Evolutionary conservation across 306 rosid species (phyloP), one percentile per base, ranked within the genome.

Genomic region (Ormosia semicastrata): DNA sequence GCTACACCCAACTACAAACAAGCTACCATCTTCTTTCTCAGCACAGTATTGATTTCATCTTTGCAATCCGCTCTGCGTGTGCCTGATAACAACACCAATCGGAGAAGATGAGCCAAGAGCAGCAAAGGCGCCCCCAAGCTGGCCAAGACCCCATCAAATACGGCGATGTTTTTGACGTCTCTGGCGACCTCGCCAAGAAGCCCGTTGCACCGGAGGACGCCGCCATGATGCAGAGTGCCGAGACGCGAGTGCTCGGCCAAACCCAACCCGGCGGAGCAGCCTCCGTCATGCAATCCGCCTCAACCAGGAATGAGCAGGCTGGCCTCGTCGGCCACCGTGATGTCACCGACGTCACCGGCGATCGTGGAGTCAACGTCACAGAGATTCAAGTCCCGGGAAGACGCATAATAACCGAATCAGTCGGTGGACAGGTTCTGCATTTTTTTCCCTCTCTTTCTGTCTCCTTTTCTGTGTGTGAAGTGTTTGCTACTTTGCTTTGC

Each of bases 221-320:
- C 0, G 86, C 89, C 75, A 91, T 89, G 98, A 93, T 95, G 98
- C 93, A 93, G 83, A 88, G 91, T 0, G 97, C 97, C 0, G 97
- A 93, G 75, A 57, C 81, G 46, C 30, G 80, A 56, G 89, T 88
- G 49, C 66, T 93, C 3, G 97, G 99, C 0, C 73, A 84, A 44
- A 87, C 95, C 32, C 89, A 82, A 62, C 82, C 82, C 8, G 90
- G 93, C 0, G 93, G 97, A 40, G 78, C 87, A 5, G 94, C 97
- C 0, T 33, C 94, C 0, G 77, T 56, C 71, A 93, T 91, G 98
- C 97, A 89, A 58, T 41, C 98, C 1, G 95, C 93, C 0, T 93
- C 92, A 4, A 83, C 88, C 17, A 64, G 56, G 1, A 93, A 95
- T 29, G 94, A 91, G 59, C 86, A 43, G 37, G 85, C 90, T 0